These are phyloP conservation scores for Coriolopsis trogii DNA, from an alignment of 1,284 basidiomycete genomes.

Conservation along the genomic window DNA sequence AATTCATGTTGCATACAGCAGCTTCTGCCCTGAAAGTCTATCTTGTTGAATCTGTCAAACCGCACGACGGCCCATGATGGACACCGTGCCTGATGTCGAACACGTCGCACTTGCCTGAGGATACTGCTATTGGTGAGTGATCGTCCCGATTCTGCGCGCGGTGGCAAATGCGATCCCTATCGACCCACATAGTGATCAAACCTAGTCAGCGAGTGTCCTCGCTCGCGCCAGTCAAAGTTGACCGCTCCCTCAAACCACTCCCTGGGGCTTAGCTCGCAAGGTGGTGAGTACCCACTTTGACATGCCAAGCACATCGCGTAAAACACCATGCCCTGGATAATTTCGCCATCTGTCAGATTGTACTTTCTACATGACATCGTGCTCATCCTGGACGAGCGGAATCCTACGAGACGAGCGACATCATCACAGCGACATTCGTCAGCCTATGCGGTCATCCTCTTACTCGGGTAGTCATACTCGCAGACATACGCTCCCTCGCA, in stretches of 20 bases:
- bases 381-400: too few relatives aligned
- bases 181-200: not conserved
- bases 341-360: too few relatives aligned
- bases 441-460: too few relatives aligned
- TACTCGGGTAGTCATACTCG: too few relatives aligned
- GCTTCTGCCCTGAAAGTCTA: slow-evolving; percentile 8
- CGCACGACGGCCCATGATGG: slow-evolving; percentile 2
- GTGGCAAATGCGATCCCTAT: not conserved
- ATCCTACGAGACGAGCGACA: too few relatives aligned
- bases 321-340: too few relatives aligned
- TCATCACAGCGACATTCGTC: too few relatives aligned
- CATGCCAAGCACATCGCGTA: slow-evolving; percentile 3
- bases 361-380: too few relatives aligned
- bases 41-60: slow-evolving; percentile 15
- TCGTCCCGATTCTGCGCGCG: too few relatives aligned
- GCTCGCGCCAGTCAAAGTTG: too few relatives aligned
- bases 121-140: not conserved
- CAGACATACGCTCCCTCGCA: too few relatives aligned
- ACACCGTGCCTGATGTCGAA: not conserved
- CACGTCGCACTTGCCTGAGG: not conserved
- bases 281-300: not conserved
- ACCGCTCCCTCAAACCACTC: not conserved
- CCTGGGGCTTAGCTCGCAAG: not conserved
- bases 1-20: slow-evolving; percentile 1
- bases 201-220: too few relatives aligned